These are phyloP conservation scores for Phytophthora citrophthora DNA, from an alignment of 352 stramenopile genomes.

Conservation along the genomic window DNA sequence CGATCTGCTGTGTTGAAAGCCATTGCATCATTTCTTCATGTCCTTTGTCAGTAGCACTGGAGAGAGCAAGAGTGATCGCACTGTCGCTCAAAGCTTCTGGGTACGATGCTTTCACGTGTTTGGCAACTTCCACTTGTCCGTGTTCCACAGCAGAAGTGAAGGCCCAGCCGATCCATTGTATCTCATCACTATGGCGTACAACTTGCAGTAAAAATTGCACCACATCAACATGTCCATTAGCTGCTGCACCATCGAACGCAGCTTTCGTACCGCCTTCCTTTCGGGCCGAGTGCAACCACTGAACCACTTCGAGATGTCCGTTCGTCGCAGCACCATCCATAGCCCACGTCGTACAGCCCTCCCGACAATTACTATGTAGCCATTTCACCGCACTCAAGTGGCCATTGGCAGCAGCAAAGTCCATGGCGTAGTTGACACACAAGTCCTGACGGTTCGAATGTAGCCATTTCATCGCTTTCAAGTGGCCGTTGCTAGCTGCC, in stretches of 20 bases:
- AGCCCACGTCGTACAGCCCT: constrained; percentile 28
- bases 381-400: constrained; percentile 27
- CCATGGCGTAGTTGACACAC: constrained; percentile 25
- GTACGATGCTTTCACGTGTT: constrained; percentile 11
- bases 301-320: constrained; percentile 32
- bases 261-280: constrained; percentile 29
- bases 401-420: constrained; percentile 27
- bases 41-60: constrained; percentile 11
- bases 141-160: constrained; percentile 14
- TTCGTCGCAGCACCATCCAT: constrained; percentile 34
- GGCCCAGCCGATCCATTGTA: constrained; percentile 23
- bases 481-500: constrained; percentile 24
- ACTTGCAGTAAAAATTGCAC: constrained; percentile 31
- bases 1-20: constrained; percentile 13
- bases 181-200: constrained; percentile 3
- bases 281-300: constrained; percentile 27
- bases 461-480: constrained; percentile 35
- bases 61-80: constrained; percentile 1
- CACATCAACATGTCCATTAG: constrained; percentile 20
- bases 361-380: constrained; percentile 15
- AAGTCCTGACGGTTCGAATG: constrained; percentile 18
- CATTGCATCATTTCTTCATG: constrained; percentile 28
- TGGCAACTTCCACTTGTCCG: constrained; percentile 13
- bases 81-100: constrained; percentile 15
- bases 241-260: constrained; percentile 29